Conservation (phyloP, 2,329 filamentous ascomycete genomes). For the Aspergillus caelatus region DNA sequence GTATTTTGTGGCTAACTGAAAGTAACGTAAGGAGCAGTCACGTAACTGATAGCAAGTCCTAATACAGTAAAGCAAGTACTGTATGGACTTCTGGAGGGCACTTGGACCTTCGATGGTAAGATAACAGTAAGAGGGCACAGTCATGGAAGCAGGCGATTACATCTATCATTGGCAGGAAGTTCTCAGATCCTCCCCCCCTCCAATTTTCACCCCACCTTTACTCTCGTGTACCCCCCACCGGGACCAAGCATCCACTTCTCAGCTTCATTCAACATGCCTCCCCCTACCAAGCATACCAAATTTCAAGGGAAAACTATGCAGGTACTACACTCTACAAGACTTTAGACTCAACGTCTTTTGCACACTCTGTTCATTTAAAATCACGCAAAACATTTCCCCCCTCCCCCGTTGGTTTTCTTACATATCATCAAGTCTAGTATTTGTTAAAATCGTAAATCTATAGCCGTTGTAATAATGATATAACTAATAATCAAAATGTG, state of each 20-base stretch:
- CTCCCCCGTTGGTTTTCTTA: neutral
- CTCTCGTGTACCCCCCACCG: neutral
- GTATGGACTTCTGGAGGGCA: neutral
- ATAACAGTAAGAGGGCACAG: neutral
- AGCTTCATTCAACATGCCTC: neutral
- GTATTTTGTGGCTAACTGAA: neutral
- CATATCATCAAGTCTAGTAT: no score
- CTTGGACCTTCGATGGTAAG: neutral
- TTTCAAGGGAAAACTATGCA: neutral
- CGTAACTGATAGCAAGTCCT: neutral
- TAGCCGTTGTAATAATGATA: neutral
- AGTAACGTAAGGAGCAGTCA: slow-evolving; percentile 3
- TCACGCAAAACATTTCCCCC: neutral
- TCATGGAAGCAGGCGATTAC: neutral
- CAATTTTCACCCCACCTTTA: neutral
- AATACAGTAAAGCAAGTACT: neutral
- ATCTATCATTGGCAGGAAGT: neutral
- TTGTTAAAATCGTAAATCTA: neutral
- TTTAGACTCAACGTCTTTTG: neutral
- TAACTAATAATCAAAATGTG: neutral
- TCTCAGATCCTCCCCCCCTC: neutral
- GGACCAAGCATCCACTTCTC: neutral
- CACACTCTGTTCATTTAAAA: neutral
- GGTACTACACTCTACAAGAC: neutral
- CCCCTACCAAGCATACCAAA: neutral